Evolutionary conservation across 306 rosid species (phyloP), one percentile per base, ranked within the genome.

Genomic region (Dicorynia guianensis): DNA sequence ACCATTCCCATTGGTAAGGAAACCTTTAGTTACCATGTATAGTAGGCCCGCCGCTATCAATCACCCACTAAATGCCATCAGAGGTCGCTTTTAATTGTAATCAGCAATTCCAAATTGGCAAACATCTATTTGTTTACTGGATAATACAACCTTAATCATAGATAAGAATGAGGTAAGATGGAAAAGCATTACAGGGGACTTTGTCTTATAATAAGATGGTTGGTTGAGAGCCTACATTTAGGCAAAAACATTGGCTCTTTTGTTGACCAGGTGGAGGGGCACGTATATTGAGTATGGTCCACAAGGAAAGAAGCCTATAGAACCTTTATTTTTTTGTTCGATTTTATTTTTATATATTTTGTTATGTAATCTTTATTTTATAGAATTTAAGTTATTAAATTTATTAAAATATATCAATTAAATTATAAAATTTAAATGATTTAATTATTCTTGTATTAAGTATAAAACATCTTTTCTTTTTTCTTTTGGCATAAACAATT

Each of bases 151-250:
- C 19, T 20, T 52, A 53, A 71, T 66, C 54, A 76, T 54, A 73
- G 85, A 70, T 67, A 81, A 79, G 68, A 72, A 81, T 52, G 87
- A 55, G 76, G 81, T 30, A 53, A 56, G 76, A 73, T n/a, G 71
- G 40, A 59, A 6, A 70, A 75, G 53, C 79, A 77, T 77, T 54
- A 85, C 77, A 14, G 17, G 9, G 35, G 76, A 17, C 8, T 30
- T 71, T 67, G 20, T 49, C 56, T 43, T 34, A 53, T 17, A 11
- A 38, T 62, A 38, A 69, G 39, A 46, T 62, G 69, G 40, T 63
- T 69, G 56, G 59, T 58, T 49, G 44, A 69, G 54, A 54, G 48
- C 6, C 11, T 43, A 68, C 50, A 11, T 30, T 58, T 63, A 62
- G 68, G 49, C 53, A 4, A 79, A 79, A 67, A 61, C 74, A 63